phyloP scores from a whole-genome alignment of 116 monocot genomes.

The Zostera marina region DNA sequence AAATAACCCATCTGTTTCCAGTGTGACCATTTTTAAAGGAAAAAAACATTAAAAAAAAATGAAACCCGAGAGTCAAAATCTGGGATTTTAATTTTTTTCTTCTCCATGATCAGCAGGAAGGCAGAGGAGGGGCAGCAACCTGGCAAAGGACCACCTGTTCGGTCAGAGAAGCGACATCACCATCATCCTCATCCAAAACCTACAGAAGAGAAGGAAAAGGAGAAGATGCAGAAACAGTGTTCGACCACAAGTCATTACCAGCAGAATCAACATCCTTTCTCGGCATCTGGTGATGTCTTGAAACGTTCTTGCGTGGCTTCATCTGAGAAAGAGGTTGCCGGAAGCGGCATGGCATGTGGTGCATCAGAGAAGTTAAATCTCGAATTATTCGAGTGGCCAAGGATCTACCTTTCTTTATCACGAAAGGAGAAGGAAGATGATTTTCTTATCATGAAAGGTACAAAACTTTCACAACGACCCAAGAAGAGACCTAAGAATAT shows the following conservation, averaged over 20 bases:
- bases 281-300: neutral
- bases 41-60: neutral
- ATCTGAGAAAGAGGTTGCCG: conserved; percentile 10
- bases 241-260: conserved; percentile 5
- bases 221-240: conserved; percentile 9
- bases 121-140: conserved; percentile 37
- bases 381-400: conserved; percentile 52
- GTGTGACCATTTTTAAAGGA: neutral
- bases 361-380: conserved; percentile 33
- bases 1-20: no score
- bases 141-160: neutral
- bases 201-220: conserved; percentile 4
- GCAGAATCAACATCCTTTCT: neutral
- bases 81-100: neutral
- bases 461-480: conserved; percentile 66
- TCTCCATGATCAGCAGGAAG: conserved; percentile 38
- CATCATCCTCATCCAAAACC: conserved; percentile 1
- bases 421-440: conserved; percentile 91
- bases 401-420: conserved; percentile 62
- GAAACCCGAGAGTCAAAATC: neutral
- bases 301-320: conserved; percentile 6
- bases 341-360: neutral
- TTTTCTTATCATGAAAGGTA: conserved; percentile 72
- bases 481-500: conserved; percentile 71
- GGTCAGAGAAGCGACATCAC: conserved; percentile 10